Base-by-base conservation (phyloP, 805 yeast genomes). In the Suhomyces kilbournensis region DNA sequence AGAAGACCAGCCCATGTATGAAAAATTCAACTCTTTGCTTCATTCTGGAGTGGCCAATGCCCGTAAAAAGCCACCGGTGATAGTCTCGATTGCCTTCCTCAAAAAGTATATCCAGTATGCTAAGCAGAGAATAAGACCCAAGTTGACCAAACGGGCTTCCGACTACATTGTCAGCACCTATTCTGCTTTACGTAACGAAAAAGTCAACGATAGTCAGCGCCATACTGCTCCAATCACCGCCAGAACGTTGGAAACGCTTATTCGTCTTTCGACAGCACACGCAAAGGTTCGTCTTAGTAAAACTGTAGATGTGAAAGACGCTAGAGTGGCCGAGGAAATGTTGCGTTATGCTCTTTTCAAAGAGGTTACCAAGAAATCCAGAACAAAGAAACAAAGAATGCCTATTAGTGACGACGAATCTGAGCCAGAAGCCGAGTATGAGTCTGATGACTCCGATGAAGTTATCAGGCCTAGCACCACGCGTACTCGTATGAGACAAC, bases 211-310 rank as follows among this genome's bases (percentile, higher is more conserved):
- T 54, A 86, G 85, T 63, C 88, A 85, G 59, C 81, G 87, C 49
- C 80, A 84, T 64, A 92, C 97, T 0, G 86, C 97, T 1, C 98
- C 99, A 35, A 89, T 93, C 59, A 93, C 99, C 1, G 96, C 98
- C n/a, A 88, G 99, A 84, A 94, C 98, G 4, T 77, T 93, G 60
- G 99, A 93, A 71, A 93, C 99, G 0, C 77, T 93, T 58, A 93
- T 93, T 68, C 96, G 99, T 77, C 76, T 93, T 54, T 79, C 97
- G 0, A 89, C 97, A 1, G 98, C 99, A 0, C 98, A 94, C 70
- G 98, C 98, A 9, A 93, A 94, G 68, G 89, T 93, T n/a, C 80
- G 98, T 60, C 75, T 94, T 52, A 87, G 96, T 20, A 82, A 81
- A 59, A 78, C 81, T 1, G 86, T 94, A 15, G 90, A 85, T 30